phyloP scores from a whole-genome alignment of 1,284 basidiomycete genomes.

The Rhodotorula sp. region DNA sequence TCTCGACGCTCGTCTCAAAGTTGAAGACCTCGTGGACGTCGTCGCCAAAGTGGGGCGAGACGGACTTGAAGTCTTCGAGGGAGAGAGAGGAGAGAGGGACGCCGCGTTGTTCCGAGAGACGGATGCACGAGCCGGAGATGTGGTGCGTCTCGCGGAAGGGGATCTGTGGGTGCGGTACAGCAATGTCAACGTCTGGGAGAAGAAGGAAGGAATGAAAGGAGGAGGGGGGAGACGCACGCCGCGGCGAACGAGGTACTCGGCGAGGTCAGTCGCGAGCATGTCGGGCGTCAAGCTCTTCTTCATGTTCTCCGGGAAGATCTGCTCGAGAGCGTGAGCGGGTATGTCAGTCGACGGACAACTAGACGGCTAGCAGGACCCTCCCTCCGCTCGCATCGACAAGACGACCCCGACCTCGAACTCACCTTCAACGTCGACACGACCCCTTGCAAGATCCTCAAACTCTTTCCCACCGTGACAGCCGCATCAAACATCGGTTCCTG shows the following conservation, averaged over 20 bases:
- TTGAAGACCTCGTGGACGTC: conserved; percentile 76
- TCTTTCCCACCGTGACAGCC: conserved; percentile 86
- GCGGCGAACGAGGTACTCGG: conserved; percentile 96
- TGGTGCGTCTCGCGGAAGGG: conserved; percentile 99
- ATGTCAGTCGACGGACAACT: not conserved
- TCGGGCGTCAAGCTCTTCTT: conserved; percentile 86
- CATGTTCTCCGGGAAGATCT: conserved; percentile 92
- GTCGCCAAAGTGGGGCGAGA: conserved; percentile 75
- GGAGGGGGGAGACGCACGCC: conserved; percentile 63
- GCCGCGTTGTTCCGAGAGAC: conserved; percentile 79
- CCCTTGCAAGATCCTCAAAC: conserved; percentile 88
- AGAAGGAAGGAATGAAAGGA: not conserved
- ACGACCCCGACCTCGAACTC: conserved; percentile 35
- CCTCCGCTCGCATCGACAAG: too few species aligned
- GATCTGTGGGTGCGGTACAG: conserved; percentile 49
- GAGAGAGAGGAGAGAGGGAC: conserved; percentile 79
- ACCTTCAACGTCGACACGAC: conserved; percentile 87
- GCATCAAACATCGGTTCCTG: conserved; percentile 96
- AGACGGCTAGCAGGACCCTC: not conserved
- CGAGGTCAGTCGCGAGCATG: conserved; percentile 93
- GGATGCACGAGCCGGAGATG: conserved; percentile 92
- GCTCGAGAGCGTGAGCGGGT: not conserved
- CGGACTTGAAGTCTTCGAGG: conserved; percentile 70
- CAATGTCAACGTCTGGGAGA: too few species aligned
- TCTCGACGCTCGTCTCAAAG: conserved; percentile 94